Percentiles rank a stretch among this genome's conserved stretches.
Conservation (phyloP, 2,329 filamentous ascomycete genomes). For the Cercospora sp. region DNA sequence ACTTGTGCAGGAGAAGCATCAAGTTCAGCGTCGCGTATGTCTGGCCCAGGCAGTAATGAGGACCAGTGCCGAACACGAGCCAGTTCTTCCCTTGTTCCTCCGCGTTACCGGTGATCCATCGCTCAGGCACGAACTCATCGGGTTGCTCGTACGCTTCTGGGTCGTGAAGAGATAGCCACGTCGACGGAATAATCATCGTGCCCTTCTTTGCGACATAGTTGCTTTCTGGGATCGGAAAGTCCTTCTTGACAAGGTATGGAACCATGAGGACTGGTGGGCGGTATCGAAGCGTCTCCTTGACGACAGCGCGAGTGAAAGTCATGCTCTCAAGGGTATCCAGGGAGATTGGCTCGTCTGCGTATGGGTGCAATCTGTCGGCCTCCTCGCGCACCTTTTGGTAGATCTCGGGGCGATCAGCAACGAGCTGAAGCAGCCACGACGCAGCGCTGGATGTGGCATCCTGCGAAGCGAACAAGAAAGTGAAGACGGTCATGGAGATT, state of each 20-base stretch:
- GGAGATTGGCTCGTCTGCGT: constrained; percentile 50
- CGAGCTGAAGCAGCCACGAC: constrained; percentile 93
- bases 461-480: constrained; percentile 71
- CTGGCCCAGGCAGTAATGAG: constrained; percentile 95
- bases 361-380: constrained; percentile 37
- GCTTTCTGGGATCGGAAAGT: constrained; percentile 81
- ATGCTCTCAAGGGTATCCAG: constrained; percentile 88
- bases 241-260: constrained; percentile 90
- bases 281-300: constrained; percentile 89
- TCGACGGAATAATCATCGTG: constrained; percentile 90
- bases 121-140: constrained; percentile 80
- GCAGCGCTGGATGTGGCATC: constrained; percentile 92
- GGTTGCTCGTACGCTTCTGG: constrained; percentile 89
- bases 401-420: constrained; percentile 90
- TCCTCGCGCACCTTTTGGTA: constrained; percentile 89
- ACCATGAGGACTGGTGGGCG: constrained; percentile 97
- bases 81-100: constrained; percentile 94
- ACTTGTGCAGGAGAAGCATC: constrained; percentile 57
- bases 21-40: constrained; percentile 87
- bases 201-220: constrained; percentile 90
- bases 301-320: constrained; percentile 82
- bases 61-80: constrained; percentile 91
- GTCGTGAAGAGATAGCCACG: constrained; percentile 87
- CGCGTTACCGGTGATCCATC: constrained; percentile 87
- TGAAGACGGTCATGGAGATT: constrained; percentile 86